Base-by-base conservation (phyloP, 371 early-diverging fungal genomes). In the Mortierella sp. region DNA sequence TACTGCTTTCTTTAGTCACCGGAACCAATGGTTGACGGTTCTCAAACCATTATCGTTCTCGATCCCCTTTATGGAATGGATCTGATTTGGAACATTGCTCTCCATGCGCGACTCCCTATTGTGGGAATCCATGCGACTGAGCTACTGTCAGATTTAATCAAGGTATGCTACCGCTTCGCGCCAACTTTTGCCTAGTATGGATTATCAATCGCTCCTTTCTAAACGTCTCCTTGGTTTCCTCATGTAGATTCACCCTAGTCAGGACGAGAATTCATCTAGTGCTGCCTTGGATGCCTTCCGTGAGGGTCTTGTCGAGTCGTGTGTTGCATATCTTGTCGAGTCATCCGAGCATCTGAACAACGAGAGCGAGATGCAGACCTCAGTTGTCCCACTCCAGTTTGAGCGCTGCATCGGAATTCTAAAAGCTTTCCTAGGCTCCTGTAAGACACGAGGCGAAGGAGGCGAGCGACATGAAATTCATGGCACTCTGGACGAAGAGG, bases 1-100 rank as follows among this genome's bases (percentile, higher is more conserved):
- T 52, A 14, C n/a, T 76, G 26, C 72, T 44, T 0, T 24, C 19
- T 7, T 54, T 57, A 76, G 71, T 31, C 44, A 9, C 31, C 65
- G 8, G 84, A 80, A 3, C 71, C 73, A n/a, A 26, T 47, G 34
- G 34, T 45, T 26, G 77, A 80, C 4, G 72, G 68, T n/a, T 52
- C 75, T 4, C 82, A 80, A 34, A 45, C 60, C 8, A 75, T 81
- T 26, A 52, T 82, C 5, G 78, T 82, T 7, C 50, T 81, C 21
- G 74, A 65, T 0, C 87, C 88, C 3, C 71, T 89, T 14, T 73
- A 80, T 47, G 89, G 88, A 34, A 84, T 87, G 77, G 88, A 89
- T 47, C 72, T 87, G 48, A 82, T 88, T 57, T 89, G 89, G 89
- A 82, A 84, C 19, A 87, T 89, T 48, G 89, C 89, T 0, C 81